Percentiles rank a stretch among this genome's conserved stretches.
These are phyloP conservation scores for Cercospora canescens DNA, from an alignment of 2,329 filamentous ascomycete species.

Conservation along the genomic window DNA sequence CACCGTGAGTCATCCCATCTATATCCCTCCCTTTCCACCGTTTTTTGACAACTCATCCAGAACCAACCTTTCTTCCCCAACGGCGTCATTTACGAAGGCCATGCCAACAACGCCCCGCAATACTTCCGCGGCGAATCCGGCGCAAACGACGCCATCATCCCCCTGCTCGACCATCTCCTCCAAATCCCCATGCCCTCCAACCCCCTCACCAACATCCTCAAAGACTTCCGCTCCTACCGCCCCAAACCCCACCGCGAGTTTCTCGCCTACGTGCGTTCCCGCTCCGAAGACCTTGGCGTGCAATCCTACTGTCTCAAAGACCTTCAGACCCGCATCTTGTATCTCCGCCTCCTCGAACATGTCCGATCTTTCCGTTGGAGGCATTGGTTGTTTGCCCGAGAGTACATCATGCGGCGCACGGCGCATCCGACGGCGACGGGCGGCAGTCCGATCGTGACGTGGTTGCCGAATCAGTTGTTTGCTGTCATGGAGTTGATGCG, in stretches of 20 bases:
- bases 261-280: slow-evolving; percentile 66
- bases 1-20: slow-evolving; percentile 47
- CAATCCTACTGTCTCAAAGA: slow-evolving; percentile 53
- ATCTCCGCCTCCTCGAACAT: slow-evolving; percentile 62
- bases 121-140: slow-evolving; percentile 90
- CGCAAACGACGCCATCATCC: slow-evolving; percentile 90
- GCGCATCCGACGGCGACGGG: slow-evolving; percentile 76
- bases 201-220: slow-evolving; percentile 82
- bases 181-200: slow-evolving; percentile 86
- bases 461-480: slow-evolving; percentile 78
- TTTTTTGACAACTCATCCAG: neutral
- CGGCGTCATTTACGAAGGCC: slow-evolving; percentile 85
- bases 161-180: slow-evolving; percentile 83
- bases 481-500: slow-evolving; percentile 73
- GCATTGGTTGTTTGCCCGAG: slow-evolving; percentile 82
- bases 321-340: slow-evolving; percentile 42
- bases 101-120: slow-evolving; percentile 64
- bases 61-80: slow-evolving; percentile 91
- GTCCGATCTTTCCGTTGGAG: slow-evolving; percentile 81
- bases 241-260: slow-evolving; percentile 88
- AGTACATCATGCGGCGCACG: slow-evolving; percentile 80
- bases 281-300: slow-evolving; percentile 54
- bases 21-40: too few species aligned
- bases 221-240: slow-evolving; percentile 86
- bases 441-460: slow-evolving; percentile 79